Evolutionary conservation across 805 yeast species (phyloP), one percentile per base, ranked within the genome.

Genomic region (Candida easanensis): DNA sequence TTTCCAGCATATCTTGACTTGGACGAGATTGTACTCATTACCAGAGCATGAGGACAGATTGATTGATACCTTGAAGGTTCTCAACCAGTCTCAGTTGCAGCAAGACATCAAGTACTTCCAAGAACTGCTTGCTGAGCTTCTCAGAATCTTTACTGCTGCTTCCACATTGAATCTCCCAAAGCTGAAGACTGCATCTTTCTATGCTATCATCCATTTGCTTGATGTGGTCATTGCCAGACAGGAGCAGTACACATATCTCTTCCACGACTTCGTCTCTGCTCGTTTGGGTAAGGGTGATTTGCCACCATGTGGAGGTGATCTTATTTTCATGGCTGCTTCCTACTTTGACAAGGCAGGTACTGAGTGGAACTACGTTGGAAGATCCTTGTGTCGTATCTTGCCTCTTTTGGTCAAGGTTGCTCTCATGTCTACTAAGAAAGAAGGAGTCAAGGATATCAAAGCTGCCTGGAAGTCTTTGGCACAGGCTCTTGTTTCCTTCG

Each of bases 211-310:
- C 33, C 82, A 79, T 49, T 63, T 81, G 41, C 60, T 84, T 26
- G 88, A 83, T 60, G 69, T 79, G 38, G 71, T 82, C 15, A 66
- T 82, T 52, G 87, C 84, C 3, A 75, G 82, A 55, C 81, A 80
- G 54, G 82, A 80, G 46, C 83, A 79, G 49, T 79, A 80, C 60
- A 68, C 76, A 33, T 75, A 76, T 48, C 55, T 82, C 53, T 71
- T 82, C 51, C 79, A 79, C 39, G 66, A 70, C 11, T 80, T 79
- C 50, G 59, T 74, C 32, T 52, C 60, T 5, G 63, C 64, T 25
- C 55, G 62, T 8, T 37, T 37, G 7, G 39, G 42, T 8, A 42
- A 50, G 16, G 46, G 53, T 23, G 46, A 51, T 7, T 56, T 63
- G 4, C 79, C 86, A 4, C 54, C 58, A 2, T 65, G 80, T 46